A percentile compares a stretch with the other conserved stretches of the same genome.
phyloP scores from a whole-genome alignment of 2,329 filamentous ascomycete species.

The Gyromitra esculenta region DNA sequence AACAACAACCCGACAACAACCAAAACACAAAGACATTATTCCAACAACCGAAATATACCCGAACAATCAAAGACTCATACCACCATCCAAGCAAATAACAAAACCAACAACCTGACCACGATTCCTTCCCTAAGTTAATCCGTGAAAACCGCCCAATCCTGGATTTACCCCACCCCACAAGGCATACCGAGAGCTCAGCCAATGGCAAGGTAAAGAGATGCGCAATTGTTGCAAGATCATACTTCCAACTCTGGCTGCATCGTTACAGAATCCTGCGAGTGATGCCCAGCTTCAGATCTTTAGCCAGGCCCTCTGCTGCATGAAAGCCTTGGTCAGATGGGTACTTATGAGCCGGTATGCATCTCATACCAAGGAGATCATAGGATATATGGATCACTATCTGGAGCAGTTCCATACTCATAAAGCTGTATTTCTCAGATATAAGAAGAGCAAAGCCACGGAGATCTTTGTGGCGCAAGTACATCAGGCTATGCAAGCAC shows the following conservation, averaged over 20 bases:
- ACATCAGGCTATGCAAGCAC: too few relatives aligned
- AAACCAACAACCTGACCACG: too few relatives aligned
- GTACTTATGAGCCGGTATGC: not conserved
- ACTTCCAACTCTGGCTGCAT: not conserved
- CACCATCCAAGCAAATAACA: too few relatives aligned
- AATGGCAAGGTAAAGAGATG: conserved; percentile 42
- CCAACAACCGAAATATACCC: too few relatives aligned
- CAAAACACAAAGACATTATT: too few relatives aligned
- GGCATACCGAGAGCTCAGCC: conserved; percentile 19
- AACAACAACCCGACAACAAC: too few relatives aligned
- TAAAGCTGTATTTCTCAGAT: conserved; percentile 14
- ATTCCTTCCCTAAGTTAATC: too few relatives aligned
- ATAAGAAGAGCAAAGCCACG: not conserved
- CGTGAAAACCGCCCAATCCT: conserved; percentile 16
- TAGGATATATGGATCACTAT: conserved; percentile 6
- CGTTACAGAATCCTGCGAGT: not conserved
- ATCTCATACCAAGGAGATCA: conserved; percentile 8
- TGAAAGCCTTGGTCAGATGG: not conserved
- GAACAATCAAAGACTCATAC: too few relatives aligned
- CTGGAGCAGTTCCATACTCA: conserved; percentile 1
- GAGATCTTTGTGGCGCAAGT: too few relatives aligned
- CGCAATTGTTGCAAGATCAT: conserved; percentile 14
- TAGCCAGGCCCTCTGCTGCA: not conserved
- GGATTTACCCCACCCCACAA: conserved; percentile 12
- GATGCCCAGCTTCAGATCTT: not conserved